Evolutionary conservation across 2,329 filamentous ascomycete species (phyloP).

Genomic region (Sarocladium strictum): DNA sequence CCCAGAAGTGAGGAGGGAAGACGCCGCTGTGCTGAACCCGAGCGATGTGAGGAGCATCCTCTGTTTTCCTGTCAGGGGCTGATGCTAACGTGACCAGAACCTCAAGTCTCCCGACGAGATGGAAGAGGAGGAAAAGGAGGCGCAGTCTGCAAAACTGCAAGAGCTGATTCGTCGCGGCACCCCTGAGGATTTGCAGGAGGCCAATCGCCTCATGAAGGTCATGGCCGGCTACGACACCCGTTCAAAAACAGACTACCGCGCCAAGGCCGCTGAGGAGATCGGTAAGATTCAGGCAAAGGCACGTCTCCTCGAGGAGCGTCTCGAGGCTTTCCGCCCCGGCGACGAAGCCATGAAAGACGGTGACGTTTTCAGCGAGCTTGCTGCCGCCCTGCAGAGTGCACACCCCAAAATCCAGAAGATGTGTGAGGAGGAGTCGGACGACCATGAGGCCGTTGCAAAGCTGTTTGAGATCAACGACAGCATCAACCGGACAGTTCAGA

Average conservation of each 20-base stretch:
- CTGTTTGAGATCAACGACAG: slow-evolving; percentile 97
- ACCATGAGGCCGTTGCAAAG: slow-evolving; percentile 91
- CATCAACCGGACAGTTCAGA: slow-evolving; percentile 92
- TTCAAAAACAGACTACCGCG: slow-evolving; percentile 94
- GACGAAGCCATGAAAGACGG: slow-evolving; percentile 63
- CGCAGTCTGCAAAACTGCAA: slow-evolving; percentile 96
- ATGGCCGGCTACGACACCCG: slow-evolving; percentile 97
- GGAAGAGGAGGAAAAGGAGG: slow-evolving; percentile 92
- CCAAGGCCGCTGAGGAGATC: slow-evolving; percentile 94
- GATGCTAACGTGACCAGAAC: slow-evolving; percentile 49
- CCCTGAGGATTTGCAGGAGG: slow-evolving; percentile 91
- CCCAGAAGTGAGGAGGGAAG: slow-evolving; percentile 84
- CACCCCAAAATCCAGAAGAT: slow-evolving; percentile 99
- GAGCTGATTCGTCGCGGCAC: slow-evolving; percentile 89
- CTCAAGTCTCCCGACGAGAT: slow-evolving; percentile 96
- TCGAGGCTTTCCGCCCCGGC: slow-evolving; percentile 76
- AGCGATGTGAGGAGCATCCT: slow-evolving; percentile 66
- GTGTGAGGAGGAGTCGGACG: slow-evolving; percentile 98
- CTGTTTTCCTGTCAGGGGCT: not conserved
- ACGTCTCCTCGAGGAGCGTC: slow-evolving; percentile 81
- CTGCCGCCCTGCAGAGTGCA: slow-evolving; percentile 80
- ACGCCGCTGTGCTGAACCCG: slow-evolving; percentile 93
- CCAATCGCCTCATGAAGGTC: slow-evolving; percentile 96
- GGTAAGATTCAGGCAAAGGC: slow-evolving; percentile 95
- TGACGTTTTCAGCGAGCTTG: slow-evolving; percentile 75